phyloP scores from a whole-genome alignment of 2,329 filamentous ascomycete genomes.

The Phaeomoniella chlamydospora region DNA sequence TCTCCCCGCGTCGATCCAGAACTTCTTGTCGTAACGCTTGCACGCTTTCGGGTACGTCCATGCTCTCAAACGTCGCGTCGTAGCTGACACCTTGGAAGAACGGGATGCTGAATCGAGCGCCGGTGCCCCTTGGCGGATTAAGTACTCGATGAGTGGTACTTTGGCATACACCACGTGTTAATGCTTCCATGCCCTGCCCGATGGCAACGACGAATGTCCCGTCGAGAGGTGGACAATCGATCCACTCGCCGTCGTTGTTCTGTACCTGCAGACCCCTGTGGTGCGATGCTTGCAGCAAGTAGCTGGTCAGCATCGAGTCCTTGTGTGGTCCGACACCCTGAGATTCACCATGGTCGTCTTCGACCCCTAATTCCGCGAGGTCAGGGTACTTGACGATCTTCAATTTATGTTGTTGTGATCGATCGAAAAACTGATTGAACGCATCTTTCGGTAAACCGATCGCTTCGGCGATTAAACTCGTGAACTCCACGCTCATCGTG shows the following conservation, averaged over 20 bases:
- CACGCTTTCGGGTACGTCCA: slow-evolving; percentile 53
- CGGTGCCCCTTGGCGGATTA: slow-evolving; percentile 54
- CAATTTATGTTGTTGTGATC: slow-evolving; percentile 61
- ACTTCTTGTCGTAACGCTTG: slow-evolving; percentile 46
- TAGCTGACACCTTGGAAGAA: slow-evolving; percentile 81
- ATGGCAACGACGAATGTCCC: slow-evolving; percentile 78
- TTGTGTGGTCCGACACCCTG: slow-evolving; percentile 65
- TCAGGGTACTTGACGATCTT: slow-evolving; percentile 85
- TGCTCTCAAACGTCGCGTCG: slow-evolving; percentile 64
- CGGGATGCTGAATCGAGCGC: slow-evolving; percentile 64
- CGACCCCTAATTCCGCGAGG: slow-evolving; percentile 40
- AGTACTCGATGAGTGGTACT: slow-evolving; percentile 73
- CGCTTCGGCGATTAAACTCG: slow-evolving; percentile 69
- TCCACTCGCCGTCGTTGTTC: slow-evolving; percentile 64
- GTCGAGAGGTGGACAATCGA: slow-evolving; percentile 62
- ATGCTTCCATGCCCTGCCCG: slow-evolving; percentile 72
- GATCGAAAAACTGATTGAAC: slow-evolving; percentile 68
- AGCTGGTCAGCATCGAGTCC: slow-evolving; percentile 70
- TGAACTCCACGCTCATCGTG: slow-evolving; percentile 57
- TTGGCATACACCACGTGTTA: slow-evolving; percentile 71
- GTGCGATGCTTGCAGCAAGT: slow-evolving; percentile 64
- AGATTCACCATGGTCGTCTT: slow-evolving; percentile 23
- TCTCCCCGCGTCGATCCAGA: slow-evolving; percentile 38
- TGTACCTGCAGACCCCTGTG: slow-evolving; percentile 72
- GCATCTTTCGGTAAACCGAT: slow-evolving; percentile 55